Base-by-base conservation (phyloP, 2,329 filamentous ascomycete genomes). In the Dactylellina sp. region DNA sequence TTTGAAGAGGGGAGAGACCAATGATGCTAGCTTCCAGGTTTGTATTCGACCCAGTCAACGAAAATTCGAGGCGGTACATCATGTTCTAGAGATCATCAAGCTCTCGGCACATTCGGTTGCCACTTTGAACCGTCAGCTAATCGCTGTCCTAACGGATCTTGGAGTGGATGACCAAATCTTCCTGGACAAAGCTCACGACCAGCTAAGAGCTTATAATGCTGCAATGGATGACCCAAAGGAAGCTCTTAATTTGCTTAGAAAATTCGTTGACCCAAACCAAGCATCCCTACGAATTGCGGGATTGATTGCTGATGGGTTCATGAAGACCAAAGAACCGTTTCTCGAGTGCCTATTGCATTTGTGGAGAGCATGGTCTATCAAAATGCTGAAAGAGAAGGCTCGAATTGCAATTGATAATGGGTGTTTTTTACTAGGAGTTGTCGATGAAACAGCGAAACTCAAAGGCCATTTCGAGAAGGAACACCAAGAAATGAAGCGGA, bases 361-460 rank as follows among this genome's bases (percentile, higher is more conserved):
- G 0, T 99, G 95, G 94, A 86, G 90, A 75, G 87, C 92, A 0
- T 98, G 92, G 91, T 92, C 90, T 0, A 87, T 97, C 77, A 97
- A 96, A 79, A 86, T 90, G 11, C 85, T 99, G 16, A 97, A 97
- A 77, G 93, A 98, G 77, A 98, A 97, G 78, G 93, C 94, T 0
- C 89, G 90, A 25, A 92, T 99, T 46, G 85, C 88, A 1, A 86
- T 99, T 7, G 88, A 92, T 5, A 82, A 94, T 68, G 93, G 94
- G 0, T 93, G 93, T 0, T 96, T 96, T 79, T 84, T 98, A 0
- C 86, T 98, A 5, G 95, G 94, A 1, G 93, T 91, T 75, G 87
- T 94, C 4, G 95, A 99, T 77, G 95, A 99, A 81, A 94, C 91
- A 0, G 85, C 83, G 0, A 90, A 85, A 0, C 82, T 99, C 7